These are phyloP conservation scores for Tritrichomonas musculus DNA, from an alignment of 208 protist genomes.

Conservation along the genomic window DNA sequence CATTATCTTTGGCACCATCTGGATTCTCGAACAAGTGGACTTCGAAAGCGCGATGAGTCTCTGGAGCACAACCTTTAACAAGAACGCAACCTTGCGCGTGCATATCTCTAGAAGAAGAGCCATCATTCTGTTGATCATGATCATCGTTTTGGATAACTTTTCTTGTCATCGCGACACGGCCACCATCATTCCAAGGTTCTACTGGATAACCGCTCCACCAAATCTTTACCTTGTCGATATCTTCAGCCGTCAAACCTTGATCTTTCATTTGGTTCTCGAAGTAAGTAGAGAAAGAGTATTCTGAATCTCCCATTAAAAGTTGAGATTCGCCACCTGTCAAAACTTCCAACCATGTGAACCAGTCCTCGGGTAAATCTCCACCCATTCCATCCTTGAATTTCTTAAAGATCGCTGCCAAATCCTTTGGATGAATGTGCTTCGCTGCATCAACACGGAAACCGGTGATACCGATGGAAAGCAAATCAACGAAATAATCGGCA, in stretches of 20 bases:
- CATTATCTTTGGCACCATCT: background rate
- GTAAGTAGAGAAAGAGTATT: slow-evolving; percentile 53
- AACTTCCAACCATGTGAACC: slow-evolving; percentile 57
- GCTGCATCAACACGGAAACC: slow-evolving; percentile 57
- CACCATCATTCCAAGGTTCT: slow-evolving; percentile 35
- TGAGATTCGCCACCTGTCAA: slow-evolving; percentile 57
- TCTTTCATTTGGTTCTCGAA: slow-evolving; percentile 39
- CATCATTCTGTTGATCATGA: slow-evolving; percentile 56
- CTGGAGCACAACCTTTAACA: slow-evolving; percentile 36
- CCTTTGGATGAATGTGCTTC: slow-evolving; percentile 59
- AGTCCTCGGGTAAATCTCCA: slow-evolving; percentile 56
- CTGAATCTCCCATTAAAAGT: slow-evolving; percentile 40
- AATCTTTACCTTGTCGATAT: slow-evolving; percentile 62
- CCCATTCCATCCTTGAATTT: slow-evolving; percentile 55
- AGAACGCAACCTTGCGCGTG: slow-evolving; percentile 52
- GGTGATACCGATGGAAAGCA: slow-evolving; percentile 46
- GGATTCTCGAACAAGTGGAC: slow-evolving; percentile 53
- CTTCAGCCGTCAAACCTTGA: slow-evolving; percentile 44
- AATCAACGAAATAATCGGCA: slow-evolving; percentile 59
- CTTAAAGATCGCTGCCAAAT: slow-evolving; percentile 54
- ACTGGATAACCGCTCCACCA: slow-evolving; percentile 56
- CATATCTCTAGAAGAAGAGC: slow-evolving; percentile 58
- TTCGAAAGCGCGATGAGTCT: slow-evolving; percentile 55
- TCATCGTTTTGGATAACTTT: slow-evolving; percentile 63
- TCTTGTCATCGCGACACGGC: background rate